Percentiles rank a stretch among this genome's conserved stretches.
Conservation (phyloP, 208 protist genomes). For the Leishmania guyanensis region DNA sequence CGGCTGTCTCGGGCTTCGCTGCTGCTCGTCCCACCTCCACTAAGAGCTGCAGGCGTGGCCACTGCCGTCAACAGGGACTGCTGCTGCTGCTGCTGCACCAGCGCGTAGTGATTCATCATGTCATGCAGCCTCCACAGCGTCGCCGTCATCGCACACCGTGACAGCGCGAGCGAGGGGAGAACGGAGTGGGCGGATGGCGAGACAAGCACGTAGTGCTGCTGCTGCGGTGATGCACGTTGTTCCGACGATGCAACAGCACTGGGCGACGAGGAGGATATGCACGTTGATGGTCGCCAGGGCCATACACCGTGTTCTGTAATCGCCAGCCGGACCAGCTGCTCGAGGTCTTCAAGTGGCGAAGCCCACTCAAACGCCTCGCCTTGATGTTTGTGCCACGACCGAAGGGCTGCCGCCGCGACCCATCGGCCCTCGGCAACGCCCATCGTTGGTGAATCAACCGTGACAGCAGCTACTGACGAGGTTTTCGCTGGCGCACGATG, state of each 20-base stretch:
- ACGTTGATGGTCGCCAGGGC: conserved; percentile 12
- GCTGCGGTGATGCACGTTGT: neutral
- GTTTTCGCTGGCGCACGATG: neutral
- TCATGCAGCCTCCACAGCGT: conserved; percentile 41
- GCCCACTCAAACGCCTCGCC: neutral
- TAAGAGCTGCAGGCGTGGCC: neutral
- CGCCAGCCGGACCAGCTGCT: conserved; percentile 10
- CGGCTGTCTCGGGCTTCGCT: neutral
- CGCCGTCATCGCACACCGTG: conserved; percentile 24
- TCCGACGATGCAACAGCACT: neutral
- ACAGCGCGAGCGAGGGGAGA: conserved; percentile 23
- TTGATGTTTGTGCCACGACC: conserved; percentile 24
- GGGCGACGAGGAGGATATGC: neutral
- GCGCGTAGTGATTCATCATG: conserved; percentile 39
- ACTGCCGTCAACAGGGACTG: neutral
- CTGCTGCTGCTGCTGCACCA: conserved; percentile 6
- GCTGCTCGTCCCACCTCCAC: neutral
- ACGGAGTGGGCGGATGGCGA: conserved; percentile 16
- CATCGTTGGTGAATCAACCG: conserved; percentile 2
- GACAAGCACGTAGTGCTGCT: conserved; percentile 13
- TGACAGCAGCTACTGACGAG: neutral
- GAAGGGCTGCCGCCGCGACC: conserved; percentile 15
- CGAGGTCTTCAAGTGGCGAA: neutral
- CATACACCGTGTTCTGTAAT: conserved; percentile 18
- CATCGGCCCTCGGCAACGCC: conserved; percentile 20